Percentiles rank a stretch among this genome's conserved stretches.
Conservation (phyloP, 1,284 basidiomycete species). For the Fomes fomentarius region DNA sequence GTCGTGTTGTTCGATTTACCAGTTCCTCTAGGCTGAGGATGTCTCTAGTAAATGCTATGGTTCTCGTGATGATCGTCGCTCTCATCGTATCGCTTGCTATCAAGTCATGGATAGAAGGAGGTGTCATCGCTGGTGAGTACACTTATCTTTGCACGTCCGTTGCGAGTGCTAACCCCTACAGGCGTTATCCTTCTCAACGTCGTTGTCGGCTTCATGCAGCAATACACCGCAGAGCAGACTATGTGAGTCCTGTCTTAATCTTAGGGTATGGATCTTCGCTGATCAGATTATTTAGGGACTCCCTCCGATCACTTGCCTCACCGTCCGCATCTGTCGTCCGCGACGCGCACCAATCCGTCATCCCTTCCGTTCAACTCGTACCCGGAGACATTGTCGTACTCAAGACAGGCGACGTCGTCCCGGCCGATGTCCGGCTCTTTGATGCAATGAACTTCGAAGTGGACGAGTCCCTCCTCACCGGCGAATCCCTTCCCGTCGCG, state of each 20-base stretch:
- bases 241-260: constrained; percentile 31
- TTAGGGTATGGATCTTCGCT: too few relatives aligned
- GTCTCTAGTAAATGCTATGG: constrained; percentile 9
- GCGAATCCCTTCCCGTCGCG: constrained; percentile 64
- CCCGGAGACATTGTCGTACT: constrained; percentile 64
- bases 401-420: constrained; percentile 61
- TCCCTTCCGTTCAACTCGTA: constrained; percentile 63
- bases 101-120: constrained; percentile 20
- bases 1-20: background rate
- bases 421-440: constrained; percentile 54
- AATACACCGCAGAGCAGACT: constrained; percentile 59
- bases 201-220: constrained; percentile 53
- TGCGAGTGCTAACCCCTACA: background rate
- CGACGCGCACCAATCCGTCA: constrained; percentile 48
- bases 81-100: constrained; percentile 18
- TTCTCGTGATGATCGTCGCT: constrained; percentile 16
- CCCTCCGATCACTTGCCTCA: constrained; percentile 56
- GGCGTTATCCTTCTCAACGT: constrained; percentile 7
- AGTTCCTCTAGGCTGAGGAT: background rate
- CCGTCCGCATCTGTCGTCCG: constrained; percentile 66
- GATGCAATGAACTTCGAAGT: constrained; percentile 49
- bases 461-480: constrained; percentile 73
- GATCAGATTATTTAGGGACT: constrained; percentile 36
- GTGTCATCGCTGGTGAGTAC: constrained; percentile 15
- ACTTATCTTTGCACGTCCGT: constrained; percentile 21